Evolutionary conservation across 129 eudicot genomes (phyloP).

Genomic region (Logfia minima): DNA sequence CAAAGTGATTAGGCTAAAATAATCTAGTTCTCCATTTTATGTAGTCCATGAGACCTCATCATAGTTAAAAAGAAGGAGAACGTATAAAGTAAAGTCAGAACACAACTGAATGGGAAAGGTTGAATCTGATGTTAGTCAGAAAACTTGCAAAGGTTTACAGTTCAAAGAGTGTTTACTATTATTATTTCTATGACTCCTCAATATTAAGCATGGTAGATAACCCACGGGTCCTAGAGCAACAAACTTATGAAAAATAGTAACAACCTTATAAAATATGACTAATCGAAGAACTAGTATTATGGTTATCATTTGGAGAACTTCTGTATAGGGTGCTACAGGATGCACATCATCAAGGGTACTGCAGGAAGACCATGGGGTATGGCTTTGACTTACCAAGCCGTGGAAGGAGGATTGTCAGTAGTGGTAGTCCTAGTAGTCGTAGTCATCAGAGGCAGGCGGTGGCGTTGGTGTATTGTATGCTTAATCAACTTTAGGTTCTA

Average conservation of each 20-base stretch:
- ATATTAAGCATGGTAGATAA: too few relatives aligned
- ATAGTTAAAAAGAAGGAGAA: neutral
- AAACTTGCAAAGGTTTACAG: slow-evolving; percentile 10
- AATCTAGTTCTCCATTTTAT: slow-evolving; percentile 4
- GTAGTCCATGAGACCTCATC: slow-evolving; percentile 14
- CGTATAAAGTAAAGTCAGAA: slow-evolving; percentile 6
- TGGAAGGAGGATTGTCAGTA: too few relatives aligned
- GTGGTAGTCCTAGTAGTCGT: too few relatives aligned
- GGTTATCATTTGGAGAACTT: neutral
- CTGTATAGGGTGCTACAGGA: neutral
- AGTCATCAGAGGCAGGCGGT: too few relatives aligned
- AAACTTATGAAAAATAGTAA: too few relatives aligned
- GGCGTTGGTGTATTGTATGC: too few relatives aligned
- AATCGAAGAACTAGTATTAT: neutral
- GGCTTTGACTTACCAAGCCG: too few relatives aligned
- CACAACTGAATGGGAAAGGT: neutral
- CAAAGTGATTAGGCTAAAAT: slow-evolving; percentile 5
- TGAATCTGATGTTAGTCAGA: slow-evolving; percentile 15
- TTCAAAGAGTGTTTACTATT: slow-evolving; percentile 3
- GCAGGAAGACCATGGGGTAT: neutral
- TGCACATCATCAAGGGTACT: neutral
- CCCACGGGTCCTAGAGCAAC: too few relatives aligned
- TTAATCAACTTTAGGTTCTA: too few relatives aligned
- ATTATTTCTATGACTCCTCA: too few relatives aligned
- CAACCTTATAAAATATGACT: slow-evolving; percentile 8